Base-by-base conservation (phyloP, 257 asterid genomes). In the Solanum tacnaense region DNA sequence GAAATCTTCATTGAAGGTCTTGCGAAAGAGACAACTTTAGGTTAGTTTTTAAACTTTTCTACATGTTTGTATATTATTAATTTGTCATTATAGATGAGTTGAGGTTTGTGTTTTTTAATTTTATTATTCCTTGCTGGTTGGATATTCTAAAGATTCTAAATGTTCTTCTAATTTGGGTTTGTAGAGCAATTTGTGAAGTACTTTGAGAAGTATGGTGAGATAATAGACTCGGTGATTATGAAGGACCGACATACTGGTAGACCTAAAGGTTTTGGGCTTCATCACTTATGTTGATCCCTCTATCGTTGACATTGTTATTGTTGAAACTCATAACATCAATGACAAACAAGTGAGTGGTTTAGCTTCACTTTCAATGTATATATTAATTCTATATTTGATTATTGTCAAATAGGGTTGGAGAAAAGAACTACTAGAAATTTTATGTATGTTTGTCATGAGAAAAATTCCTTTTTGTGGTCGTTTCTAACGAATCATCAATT, bases 131-230 rank as follows among this genome's bases (percentile, higher is more conserved):
- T 39, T 39, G 46, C 4, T 39, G 46, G 46, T 39, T 39, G 46
- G 46, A 39, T 11, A 39, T 39, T 39, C 46, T 39, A 39, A 39
- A 39, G 46, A 39, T 39, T 3, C 46, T 39, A 10, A 9, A 3
- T 39, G 46, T 3, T 76, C 16, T 35, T 9, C 44, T 44, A 18
- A 9, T 86, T 81, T 87, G n/a, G 10, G 7, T 65, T 27, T 84
- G 35, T 89, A 97, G 99, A 97, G 58, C 91, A 94, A 87, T 97
- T 97, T 87, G 97, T 95, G 31, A 94, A 93, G 93, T 97, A 97
- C 91, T 97, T 97, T 86, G 99, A 98, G 86, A 96, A 96, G 91
- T 97, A 95, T 90, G 99, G 99, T 49, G 98, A 96, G 90, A 97
- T 97, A 67, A 95, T 98, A 3, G 98, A 97, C 90, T 97, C 99